phyloP scores from a whole-genome alignment of 805 yeast genomes.

The Ogataea methylovora region DNA sequence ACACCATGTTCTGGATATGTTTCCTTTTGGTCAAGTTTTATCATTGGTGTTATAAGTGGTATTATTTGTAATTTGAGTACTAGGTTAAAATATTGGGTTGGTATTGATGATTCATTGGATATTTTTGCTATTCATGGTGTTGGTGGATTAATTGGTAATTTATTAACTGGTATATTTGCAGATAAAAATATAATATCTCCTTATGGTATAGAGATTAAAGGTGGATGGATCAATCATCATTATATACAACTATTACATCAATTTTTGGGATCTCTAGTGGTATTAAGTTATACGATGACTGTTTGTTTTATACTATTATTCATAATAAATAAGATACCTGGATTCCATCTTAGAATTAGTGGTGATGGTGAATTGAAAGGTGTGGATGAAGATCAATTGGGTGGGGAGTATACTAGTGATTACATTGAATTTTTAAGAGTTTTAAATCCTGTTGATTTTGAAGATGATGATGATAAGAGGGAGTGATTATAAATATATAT shows the following conservation, averaged over 20 bases:
- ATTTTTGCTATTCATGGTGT: slow-evolving; percentile 90
- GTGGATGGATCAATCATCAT: slow-evolving; percentile 86
- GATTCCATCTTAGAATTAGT: slow-evolving; percentile 62
- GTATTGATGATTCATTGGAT: slow-evolving; percentile 84
- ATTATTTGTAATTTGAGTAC: slow-evolving; percentile 78
- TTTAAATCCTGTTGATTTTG: slow-evolving; percentile 28
- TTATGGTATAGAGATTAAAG: slow-evolving; percentile 54
- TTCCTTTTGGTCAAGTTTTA: slow-evolving; percentile 77
- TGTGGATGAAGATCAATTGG: slow-evolving; percentile 83
- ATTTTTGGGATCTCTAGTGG: slow-evolving; percentile 27
- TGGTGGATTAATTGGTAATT: slow-evolving; percentile 78
- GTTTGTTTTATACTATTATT: slow-evolving; percentile 51
- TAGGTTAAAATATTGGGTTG: slow-evolving; percentile 65
- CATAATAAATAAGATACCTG: slow-evolving; percentile 68
- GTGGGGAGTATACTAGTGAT: slow-evolving; percentile 80
- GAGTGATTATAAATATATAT: no score
- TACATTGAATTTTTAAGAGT: slow-evolving; percentile 88
- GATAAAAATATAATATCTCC: slow-evolving; percentile 59
- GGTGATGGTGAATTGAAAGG: slow-evolving; percentile 74
- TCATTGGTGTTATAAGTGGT: slow-evolving; percentile 71
- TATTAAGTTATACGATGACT: slow-evolving; percentile 61
- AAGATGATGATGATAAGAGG: slow-evolving; percentile 3
- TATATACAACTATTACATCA: slow-evolving; percentile 82
- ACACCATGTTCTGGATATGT: slow-evolving; percentile 89
- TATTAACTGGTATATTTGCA: slow-evolving; percentile 78